Conservation (phyloP, 108 stramenopile genomes). For the Cyclotella choctawhatcheeana region DNA sequence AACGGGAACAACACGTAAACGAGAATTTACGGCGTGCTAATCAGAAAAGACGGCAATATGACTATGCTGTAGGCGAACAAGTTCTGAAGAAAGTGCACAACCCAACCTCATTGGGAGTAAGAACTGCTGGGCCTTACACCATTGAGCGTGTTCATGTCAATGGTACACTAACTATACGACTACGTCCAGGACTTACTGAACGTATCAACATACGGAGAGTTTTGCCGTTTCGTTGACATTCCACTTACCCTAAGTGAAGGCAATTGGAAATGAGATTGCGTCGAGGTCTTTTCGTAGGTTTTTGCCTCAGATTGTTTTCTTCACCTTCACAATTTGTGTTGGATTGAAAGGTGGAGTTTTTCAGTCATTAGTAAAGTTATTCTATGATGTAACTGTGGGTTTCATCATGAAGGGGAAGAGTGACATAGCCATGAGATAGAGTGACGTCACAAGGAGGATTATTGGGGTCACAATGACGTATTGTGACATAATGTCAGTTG, state of each 20-base stretch:
- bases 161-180: neutral
- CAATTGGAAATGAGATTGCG: neutral
- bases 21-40: neutral
- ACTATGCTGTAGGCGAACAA: neutral
- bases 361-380: neutral
- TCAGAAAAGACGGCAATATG: neutral
- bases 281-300: neutral
- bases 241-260: neutral
- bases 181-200: neutral
- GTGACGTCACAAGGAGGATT: neutral
- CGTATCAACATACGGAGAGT: neutral
- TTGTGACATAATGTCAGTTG: no score
- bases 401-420: neutral
- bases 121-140: neutral
- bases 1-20: neutral
- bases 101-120: neutral
- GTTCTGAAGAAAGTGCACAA: neutral
- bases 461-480: no score
- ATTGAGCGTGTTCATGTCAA: neutral
- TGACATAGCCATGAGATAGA: neutral
- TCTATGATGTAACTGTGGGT: neutral
- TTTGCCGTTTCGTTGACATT: neutral
- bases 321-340: neutral
- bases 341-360: neutral
- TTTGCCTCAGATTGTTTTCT: neutral